Conservation (phyloP, 73 alveolate genomes). For the Stentor coeruleus region DNA sequence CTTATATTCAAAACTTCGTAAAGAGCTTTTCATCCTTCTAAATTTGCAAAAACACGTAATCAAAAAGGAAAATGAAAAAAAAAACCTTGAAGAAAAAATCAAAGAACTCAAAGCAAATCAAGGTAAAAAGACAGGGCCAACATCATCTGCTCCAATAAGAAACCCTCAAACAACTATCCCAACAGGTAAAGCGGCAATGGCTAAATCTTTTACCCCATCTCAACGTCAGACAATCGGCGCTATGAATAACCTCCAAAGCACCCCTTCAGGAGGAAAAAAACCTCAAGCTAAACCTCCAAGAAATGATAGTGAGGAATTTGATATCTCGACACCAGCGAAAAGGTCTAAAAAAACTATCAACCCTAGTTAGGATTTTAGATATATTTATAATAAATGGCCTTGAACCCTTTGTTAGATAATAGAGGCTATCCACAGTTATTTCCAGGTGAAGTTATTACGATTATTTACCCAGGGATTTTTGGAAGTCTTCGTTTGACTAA, state of each 20-base stretch:
- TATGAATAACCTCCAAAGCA: neutral
- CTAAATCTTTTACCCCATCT: neutral
- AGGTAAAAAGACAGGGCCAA: neutral
- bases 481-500: too few relatives aligned
- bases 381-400: too few relatives aligned
- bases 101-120: conserved; percentile 49
- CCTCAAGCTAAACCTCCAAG: neutral
- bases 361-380: too few relatives aligned
- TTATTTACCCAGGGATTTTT: too few relatives aligned
- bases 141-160: neutral
- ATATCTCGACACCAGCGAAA: neutral
- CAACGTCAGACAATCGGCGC: neutral
- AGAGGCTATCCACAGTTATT: too few relatives aligned
- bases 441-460: too few relatives aligned
- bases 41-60: conserved; percentile 76
- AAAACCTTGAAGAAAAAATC: conserved; percentile 47
- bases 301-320: neutral
- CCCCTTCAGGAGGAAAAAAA: neutral
- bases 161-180: neutral
- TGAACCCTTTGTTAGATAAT: too few relatives aligned
- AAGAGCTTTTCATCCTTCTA: conserved; percentile 73
- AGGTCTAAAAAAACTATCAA: neutral
- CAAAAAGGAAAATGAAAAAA: conserved; percentile 79
- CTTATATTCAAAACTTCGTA: conserved; percentile 70
- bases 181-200: neutral